A percentile compares a stretch with the other conserved stretches of the same genome.
These are phyloP conservation scores for Trametes punicea DNA, from an alignment of 768 basidiomycete species.

Conservation along the genomic window DNA sequence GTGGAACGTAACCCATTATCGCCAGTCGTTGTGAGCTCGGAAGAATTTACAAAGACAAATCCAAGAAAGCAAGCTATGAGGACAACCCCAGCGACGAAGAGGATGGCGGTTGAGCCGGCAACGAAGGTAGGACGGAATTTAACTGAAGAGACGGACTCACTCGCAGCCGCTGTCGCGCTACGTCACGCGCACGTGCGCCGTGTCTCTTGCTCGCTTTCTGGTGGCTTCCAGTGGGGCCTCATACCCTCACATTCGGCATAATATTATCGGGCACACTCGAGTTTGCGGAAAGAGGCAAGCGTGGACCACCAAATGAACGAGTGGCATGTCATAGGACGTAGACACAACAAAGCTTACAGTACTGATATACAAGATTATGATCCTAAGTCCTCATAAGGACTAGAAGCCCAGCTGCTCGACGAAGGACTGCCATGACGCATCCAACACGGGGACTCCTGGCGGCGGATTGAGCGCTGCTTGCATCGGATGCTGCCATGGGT, in stretches of 20 bases:
- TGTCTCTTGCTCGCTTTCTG: not conserved
- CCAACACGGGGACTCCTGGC: conserved; percentile 38
- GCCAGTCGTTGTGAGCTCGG: not conserved
- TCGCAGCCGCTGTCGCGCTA: no score
- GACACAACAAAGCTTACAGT: no score
- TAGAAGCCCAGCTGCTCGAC: conserved; percentile 64
- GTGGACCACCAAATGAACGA: no score
- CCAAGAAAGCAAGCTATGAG: not conserved
- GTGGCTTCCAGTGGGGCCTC: no score
- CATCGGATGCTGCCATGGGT: conserved; percentile 10
- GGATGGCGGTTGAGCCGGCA: not conserved
- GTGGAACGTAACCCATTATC: conserved; percentile 63
- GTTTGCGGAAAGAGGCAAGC: no score
- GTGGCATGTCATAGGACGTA: no score
- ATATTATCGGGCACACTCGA: no score
- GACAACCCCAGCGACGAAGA: not conserved
- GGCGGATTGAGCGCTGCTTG: conserved; percentile 5
- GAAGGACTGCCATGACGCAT: conserved; percentile 65
- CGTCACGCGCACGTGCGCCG: conserved; percentile 25
- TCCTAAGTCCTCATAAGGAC: not conserved
- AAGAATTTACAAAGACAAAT: not conserved
- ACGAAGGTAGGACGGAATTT: not conserved
- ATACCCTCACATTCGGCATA: no score
- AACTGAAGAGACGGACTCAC: no score
- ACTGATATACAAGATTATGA: no score